These are phyloP conservation scores for Mrakia hoshinonis DNA, from an alignment of 768 basidiomycete species.

Conservation along the genomic window DNA sequence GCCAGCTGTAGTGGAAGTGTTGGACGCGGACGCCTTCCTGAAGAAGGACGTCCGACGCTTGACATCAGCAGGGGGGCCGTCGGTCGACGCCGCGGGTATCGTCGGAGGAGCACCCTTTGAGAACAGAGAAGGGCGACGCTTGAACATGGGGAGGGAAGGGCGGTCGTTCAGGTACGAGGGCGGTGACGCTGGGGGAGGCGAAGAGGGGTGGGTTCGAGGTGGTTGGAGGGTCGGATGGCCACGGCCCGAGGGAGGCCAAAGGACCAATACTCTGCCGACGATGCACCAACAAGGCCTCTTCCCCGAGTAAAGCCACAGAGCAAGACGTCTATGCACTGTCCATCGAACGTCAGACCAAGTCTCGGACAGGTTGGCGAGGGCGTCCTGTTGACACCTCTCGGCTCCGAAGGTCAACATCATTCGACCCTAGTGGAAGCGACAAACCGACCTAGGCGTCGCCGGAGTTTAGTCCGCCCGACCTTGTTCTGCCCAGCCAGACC, in stretches of 20 bases:
- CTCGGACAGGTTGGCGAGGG: too few relatives aligned
- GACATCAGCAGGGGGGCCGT: background rate
- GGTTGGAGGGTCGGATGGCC: background rate
- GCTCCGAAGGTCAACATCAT: too few relatives aligned
- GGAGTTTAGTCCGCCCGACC: too few relatives aligned
- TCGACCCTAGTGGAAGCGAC: too few relatives aligned
- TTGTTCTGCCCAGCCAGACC: too few relatives aligned
- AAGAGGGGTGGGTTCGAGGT: background rate
- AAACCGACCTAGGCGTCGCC: too few relatives aligned
- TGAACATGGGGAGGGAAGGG: background rate
- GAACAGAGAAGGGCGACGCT: slow-evolving; percentile 15
- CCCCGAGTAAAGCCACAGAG: too few relatives aligned
- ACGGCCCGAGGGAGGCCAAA: background rate
- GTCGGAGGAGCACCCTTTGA: background rate
- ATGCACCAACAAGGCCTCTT: background rate
- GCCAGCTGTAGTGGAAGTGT: background rate
- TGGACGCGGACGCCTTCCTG: background rate
- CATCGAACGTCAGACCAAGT: too few relatives aligned
- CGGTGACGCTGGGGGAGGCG: background rate
- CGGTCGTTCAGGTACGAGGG: background rate
- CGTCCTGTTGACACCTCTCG: too few relatives aligned
- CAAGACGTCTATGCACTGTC: too few relatives aligned
- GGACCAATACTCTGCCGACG: too few relatives aligned
- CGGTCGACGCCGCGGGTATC: background rate
- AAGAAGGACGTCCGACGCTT: slow-evolving; percentile 1